These are phyloP conservation scores for Trichomonascaceae sp. DNA, from an alignment of 1,139 yeast species.

Conservation along the genomic window DNA sequence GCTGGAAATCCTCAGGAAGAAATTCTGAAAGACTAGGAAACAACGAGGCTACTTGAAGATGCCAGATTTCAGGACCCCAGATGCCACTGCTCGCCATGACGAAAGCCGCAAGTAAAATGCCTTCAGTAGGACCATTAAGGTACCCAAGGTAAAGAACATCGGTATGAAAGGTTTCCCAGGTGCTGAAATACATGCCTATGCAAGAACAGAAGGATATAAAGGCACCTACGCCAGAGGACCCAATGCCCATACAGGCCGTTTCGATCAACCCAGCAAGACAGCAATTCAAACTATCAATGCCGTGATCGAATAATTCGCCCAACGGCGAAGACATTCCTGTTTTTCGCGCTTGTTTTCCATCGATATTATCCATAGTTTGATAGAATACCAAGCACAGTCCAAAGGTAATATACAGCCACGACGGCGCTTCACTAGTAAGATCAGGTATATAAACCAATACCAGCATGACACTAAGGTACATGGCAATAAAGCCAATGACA, in stretches of 20 bases:
- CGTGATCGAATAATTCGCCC: slow-evolving; percentile 78
- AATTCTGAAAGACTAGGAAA: slow-evolving; percentile 12
- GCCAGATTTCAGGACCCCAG: slow-evolving; percentile 57
- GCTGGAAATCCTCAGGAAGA: slow-evolving; percentile 15
- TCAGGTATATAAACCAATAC: slow-evolving; percentile 59
- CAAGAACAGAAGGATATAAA: slow-evolving; percentile 59
- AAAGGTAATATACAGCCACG: slow-evolving; percentile 61
- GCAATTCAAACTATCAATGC: slow-evolving; percentile 70
- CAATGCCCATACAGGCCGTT: slow-evolving; percentile 38
- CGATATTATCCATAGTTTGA: slow-evolving; percentile 81
- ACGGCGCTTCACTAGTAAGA: slow-evolving; percentile 47
- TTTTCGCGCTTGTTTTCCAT: slow-evolving; percentile 74
- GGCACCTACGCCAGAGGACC: slow-evolving; percentile 34
- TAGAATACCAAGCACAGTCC: slow-evolving; percentile 69
- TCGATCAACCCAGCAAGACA: slow-evolving; percentile 37
- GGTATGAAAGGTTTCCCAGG: slow-evolving; percentile 80
- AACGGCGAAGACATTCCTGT: slow-evolving; percentile 75
- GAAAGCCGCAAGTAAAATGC: slow-evolving; percentile 53
- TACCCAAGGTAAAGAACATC: slow-evolving; percentile 62
- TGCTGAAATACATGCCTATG: slow-evolving; percentile 63
- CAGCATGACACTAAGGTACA: slow-evolving; percentile 46
- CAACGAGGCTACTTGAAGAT: slow-evolving; percentile 25
- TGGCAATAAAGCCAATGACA: slow-evolving; percentile 55
- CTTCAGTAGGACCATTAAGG: slow-evolving; percentile 79
- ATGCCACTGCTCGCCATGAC: slow-evolving; percentile 54